These are phyloP conservation scores for Spencermartinsiella europaea DNA, from an alignment of 805 yeast species.

Conservation along the genomic window DNA sequence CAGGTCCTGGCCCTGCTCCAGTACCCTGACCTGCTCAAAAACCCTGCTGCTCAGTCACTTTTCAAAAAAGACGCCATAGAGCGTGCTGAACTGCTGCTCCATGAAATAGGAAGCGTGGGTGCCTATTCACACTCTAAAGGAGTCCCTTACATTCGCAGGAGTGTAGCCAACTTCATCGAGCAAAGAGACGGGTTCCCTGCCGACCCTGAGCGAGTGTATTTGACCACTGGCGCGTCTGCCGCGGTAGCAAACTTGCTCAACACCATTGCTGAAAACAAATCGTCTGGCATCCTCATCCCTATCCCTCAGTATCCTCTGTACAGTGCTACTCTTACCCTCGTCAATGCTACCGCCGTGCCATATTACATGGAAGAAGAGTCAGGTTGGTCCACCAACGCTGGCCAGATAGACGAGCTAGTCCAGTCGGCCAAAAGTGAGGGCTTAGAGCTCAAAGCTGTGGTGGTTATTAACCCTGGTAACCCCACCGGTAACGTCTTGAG, in stretches of 20 bases:
- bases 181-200: constrained; percentile 73
- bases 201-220: constrained; percentile 64
- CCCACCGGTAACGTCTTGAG: constrained; percentile 90
- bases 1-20: constrained; percentile 83
- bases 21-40: constrained; percentile 62
- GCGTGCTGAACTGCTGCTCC: constrained; percentile 60
- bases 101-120: constrained; percentile 76
- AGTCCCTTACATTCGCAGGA: constrained; percentile 59
- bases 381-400: constrained; percentile 79
- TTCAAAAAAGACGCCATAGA: constrained; percentile 65
- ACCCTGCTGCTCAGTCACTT: constrained; percentile 29
- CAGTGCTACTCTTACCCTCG: constrained; percentile 88
- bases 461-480: constrained; percentile 96
- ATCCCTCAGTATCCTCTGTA: constrained; percentile 98
- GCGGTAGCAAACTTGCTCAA: constrained; percentile 81
- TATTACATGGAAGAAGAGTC: constrained; percentile 77
- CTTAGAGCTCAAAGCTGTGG: constrained; percentile 65
- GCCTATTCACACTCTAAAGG: constrained; percentile 97
- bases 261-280: constrained; percentile 59
- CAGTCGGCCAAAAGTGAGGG: constrained; percentile 25
- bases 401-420: constrained; percentile 28
- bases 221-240: constrained; percentile 92
- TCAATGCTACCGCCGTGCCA: constrained; percentile 76
- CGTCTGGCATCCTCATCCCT: constrained; percentile 74
- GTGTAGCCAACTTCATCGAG: constrained; percentile 76